These are phyloP conservation scores for Poa annua DNA, from an alignment of 176 grass and related monocot genomes.

Conservation along the genomic window DNA sequence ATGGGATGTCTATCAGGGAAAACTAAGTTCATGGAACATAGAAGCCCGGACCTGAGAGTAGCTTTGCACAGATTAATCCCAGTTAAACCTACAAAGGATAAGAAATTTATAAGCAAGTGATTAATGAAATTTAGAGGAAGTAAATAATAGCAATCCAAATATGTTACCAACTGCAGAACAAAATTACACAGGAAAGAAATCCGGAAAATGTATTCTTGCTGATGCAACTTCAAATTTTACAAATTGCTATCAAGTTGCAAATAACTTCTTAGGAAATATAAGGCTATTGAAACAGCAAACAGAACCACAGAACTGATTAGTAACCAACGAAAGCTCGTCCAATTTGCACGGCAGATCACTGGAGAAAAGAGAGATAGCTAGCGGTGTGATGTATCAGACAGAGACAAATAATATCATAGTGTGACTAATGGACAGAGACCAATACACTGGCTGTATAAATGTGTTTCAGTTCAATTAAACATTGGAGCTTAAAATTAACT, in stretches of 20 bases:
- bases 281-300: too few relatives aligned
- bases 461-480: neutral
- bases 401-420: neutral
- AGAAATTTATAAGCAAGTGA: neutral
- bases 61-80: slow-evolving; percentile 9
- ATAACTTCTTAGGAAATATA: neutral
- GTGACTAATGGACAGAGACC: neutral
- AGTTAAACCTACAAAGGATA: slow-evolving; percentile 29
- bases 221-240: neutral
- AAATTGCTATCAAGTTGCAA: neutral
- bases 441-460: neutral
- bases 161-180: neutral
- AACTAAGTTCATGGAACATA: neutral
- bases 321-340: too few relatives aligned
- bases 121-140: neutral
- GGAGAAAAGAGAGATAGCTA: neutral
- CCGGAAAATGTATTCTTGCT: neutral
- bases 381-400: neutral
- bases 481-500: neutral
- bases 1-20: neutral
- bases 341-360: neutral
- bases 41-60: neutral
- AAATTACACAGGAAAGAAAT: neutral
- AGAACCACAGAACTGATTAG: neutral
- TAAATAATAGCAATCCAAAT: neutral